A percentile compares a stretch with the other conserved stretches of the same genome.
Conservation (phyloP, 2,329 filamentous ascomycete species). For the Fusarium albidum region DNA sequence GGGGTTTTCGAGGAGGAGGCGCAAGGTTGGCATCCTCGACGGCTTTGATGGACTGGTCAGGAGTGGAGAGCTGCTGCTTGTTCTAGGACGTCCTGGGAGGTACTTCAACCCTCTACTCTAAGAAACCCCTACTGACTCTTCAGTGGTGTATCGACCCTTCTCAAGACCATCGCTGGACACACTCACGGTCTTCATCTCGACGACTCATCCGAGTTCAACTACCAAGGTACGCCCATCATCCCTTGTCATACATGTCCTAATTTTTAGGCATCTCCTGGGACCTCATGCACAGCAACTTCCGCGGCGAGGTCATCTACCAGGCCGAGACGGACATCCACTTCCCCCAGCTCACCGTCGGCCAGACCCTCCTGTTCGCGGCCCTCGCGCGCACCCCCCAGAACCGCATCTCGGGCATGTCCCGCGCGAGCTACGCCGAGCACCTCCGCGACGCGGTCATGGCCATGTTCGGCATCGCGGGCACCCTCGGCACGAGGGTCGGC, state of each 20-base stretch:
- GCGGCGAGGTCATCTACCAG: conserved; percentile 26
- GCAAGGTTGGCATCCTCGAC: conserved; percentile 22
- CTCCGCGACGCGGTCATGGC: conserved; percentile 75
- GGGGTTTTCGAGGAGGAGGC: neutral
- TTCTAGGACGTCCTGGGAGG: conserved; percentile 34
- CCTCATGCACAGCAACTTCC: conserved; percentile 21
- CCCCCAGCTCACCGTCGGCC: conserved; percentile 25
- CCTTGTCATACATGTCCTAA: no score
- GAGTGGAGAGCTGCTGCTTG: conserved; percentile 27
- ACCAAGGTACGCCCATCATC: no score
- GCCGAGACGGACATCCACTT: conserved; percentile 27
- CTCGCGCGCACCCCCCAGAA: conserved; percentile 22
- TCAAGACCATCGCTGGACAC: conserved; percentile 83
- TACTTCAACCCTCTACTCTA: no score
- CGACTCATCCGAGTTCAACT: conserved; percentile 75
- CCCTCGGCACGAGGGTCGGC: conserved; percentile 73
- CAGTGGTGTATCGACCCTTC: conserved; percentile 81
- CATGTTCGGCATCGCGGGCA: conserved; percentile 74
- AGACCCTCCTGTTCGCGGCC: conserved; percentile 23
- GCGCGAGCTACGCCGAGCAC: conserved; percentile 53
- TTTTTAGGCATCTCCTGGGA: conserved; percentile 17
- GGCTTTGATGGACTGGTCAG: conserved; percentile 24
- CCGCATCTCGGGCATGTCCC: conserved; percentile 13
- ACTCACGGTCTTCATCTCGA: conserved; percentile 79
- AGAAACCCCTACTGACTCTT: no score